phyloP scores from a whole-genome alignment of 176 grass and related monocot genomes.

The Carex scoparia region DNA sequence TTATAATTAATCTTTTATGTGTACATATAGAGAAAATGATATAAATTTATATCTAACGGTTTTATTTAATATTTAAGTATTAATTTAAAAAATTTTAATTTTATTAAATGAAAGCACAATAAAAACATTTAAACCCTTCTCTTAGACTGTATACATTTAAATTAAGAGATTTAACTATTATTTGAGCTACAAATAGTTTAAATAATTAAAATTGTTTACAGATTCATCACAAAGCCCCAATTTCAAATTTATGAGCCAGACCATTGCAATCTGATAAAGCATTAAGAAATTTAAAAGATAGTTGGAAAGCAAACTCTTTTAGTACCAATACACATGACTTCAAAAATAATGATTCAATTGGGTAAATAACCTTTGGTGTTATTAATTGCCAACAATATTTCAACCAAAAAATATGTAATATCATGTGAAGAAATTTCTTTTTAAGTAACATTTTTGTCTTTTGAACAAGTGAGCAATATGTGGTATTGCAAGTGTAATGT shows the following conservation, averaged over 20 bases:
- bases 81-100: no score
- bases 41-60: no score
- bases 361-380: background rate
- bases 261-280: background rate
- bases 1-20: no score
- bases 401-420: constrained; percentile 3
- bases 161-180: background rate
- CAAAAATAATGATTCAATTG: background rate
- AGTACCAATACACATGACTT: background rate
- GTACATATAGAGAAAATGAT: no score
- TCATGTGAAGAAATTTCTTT: background rate
- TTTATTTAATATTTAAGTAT: no score
- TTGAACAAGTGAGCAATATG: background rate
- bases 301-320: background rate
- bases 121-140: no score
- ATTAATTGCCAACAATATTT: background rate
- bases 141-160: no score
- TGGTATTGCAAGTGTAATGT: background rate
- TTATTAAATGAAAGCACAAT: no score
- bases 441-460: background rate
- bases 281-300: background rate
- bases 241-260: background rate
- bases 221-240: background rate
- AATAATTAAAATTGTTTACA: background rate
- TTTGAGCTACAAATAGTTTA: background rate